These are phyloP conservation scores for Aureobasidium sp. DNA, from an alignment of 2,329 filamentous ascomycete genomes.

Conservation along the genomic window DNA sequence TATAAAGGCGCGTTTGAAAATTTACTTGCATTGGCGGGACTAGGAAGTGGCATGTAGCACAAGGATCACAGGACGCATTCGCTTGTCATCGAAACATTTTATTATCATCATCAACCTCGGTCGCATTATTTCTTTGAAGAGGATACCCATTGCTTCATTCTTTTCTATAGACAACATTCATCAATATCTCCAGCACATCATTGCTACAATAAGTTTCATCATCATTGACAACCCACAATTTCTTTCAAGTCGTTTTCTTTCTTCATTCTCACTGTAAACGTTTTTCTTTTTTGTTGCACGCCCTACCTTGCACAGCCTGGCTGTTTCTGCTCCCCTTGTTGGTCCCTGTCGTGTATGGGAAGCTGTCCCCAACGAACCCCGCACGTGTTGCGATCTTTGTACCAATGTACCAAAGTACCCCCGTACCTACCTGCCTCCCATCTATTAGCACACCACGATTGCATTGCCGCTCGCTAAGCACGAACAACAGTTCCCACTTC, in stretches of 20 bases:
- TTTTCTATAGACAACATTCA: not conserved
- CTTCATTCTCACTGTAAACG: not conserved
- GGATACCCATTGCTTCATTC: slow-evolving; percentile 19
- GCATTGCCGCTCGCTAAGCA: not conserved
- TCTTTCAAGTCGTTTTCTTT: not conserved
- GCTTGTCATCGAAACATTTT: slow-evolving; percentile 19
- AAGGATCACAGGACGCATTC: slow-evolving; percentile 20
- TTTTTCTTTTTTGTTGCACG: not conserved
- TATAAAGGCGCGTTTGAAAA: slow-evolving; percentile 16
- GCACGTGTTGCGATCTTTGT: not conserved
- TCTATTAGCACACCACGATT: not conserved
- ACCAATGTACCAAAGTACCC: not conserved
- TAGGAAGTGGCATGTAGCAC: not conserved
- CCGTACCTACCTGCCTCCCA: not conserved
- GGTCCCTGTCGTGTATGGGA: not conserved
- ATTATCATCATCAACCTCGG: not conserved
- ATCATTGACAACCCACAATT: not conserved
- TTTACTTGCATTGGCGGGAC: slow-evolving; percentile 1
- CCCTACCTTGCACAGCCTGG: slow-evolving; percentile 9
- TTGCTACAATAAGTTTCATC: slow-evolving; percentile 3
- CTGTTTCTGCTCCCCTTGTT: not conserved
- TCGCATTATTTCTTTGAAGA: slow-evolving; percentile 17
- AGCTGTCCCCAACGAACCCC: slow-evolving; percentile 14
- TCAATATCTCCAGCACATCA: not conserved
- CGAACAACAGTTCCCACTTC: slow-evolving; percentile 11